These are phyloP conservation scores for Salpingoeca rosetta DNA, from an alignment of 78 protist genomes.

Conservation along the genomic window DNA sequence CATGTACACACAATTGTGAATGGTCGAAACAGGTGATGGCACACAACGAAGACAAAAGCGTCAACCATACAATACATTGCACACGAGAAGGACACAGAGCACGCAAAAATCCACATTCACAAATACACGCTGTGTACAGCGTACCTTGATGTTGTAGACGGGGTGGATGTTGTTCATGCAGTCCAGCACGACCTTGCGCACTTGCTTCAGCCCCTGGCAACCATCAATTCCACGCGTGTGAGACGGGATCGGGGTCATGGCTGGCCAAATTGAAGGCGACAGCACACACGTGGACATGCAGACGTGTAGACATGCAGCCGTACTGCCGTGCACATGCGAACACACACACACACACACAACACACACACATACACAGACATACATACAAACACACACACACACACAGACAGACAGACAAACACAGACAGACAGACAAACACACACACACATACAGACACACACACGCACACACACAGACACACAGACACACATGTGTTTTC, in stretches of 20 bases:
- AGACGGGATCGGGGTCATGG: background rate
- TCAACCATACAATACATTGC: background rate
- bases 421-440: background rate
- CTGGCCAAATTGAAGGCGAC: background rate
- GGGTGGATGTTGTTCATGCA: constrained; percentile 97
- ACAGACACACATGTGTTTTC: too few relatives aligned
- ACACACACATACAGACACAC: too few relatives aligned
- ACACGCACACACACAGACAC: too few relatives aligned
- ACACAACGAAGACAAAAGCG: background rate
- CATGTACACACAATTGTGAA: too few relatives aligned
- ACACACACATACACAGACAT: background rate
- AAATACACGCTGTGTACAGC: too few relatives aligned
- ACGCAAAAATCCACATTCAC: background rate
- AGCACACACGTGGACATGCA: background rate
- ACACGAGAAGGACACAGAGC: background rate
- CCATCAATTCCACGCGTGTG: background rate
- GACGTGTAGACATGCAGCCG: background rate
- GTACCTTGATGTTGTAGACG: constrained; percentile 91
- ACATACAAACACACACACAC: background rate
- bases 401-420: background rate
- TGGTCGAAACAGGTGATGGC: background rate
- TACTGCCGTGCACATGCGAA: background rate
- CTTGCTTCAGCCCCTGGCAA: constrained; percentile 41
- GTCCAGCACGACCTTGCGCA: constrained; percentile 82
- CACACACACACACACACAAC: background rate